A percentile compares a stretch with the other conserved stretches of the same genome.
Conservation (phyloP, 371 early-diverging fungal species). For the Globomyces sp. region DNA sequence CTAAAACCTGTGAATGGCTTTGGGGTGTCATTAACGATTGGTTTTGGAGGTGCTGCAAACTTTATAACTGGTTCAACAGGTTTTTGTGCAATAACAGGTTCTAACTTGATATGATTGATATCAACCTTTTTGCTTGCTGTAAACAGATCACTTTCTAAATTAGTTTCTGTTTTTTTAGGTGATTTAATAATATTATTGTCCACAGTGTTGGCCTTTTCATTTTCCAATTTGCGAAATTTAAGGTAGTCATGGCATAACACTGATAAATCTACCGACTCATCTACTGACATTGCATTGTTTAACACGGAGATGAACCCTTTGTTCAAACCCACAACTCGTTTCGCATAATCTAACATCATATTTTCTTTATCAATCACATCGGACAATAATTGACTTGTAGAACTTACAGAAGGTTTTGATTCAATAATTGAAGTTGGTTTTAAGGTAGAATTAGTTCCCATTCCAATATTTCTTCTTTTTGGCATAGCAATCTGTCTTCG, state of each 20-base stretch:
- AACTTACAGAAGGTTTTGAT: no score
- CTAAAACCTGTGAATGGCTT: no score
- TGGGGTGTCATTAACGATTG: no score
- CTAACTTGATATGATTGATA: neutral
- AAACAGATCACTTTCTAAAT: neutral
- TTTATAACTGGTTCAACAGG: neutral
- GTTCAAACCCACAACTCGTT: constrained; percentile 6
- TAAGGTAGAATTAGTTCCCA: no score
- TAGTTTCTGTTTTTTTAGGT: neutral
- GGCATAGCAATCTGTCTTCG: no score
- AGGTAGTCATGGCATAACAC: constrained; percentile 14
- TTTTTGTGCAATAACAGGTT: neutral
- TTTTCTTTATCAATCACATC: no score
- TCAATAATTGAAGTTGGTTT: no score
- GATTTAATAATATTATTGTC: neutral
- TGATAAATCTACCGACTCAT: neutral
- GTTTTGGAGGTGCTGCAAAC: neutral
- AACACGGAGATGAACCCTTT: constrained; percentile 1
- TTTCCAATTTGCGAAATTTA: constrained; percentile 2
- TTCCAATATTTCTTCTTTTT: no score
- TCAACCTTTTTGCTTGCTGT: no score
- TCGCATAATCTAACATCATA: neutral
- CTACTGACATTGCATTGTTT: neutral
- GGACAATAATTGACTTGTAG: no score
- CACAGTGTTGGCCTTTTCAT: neutral